A percentile compares a stretch with the other conserved stretches of the same genome.
phyloP scores from a whole-genome alignment of 441 rosid species.

The Populus trichocarpa region DNA sequence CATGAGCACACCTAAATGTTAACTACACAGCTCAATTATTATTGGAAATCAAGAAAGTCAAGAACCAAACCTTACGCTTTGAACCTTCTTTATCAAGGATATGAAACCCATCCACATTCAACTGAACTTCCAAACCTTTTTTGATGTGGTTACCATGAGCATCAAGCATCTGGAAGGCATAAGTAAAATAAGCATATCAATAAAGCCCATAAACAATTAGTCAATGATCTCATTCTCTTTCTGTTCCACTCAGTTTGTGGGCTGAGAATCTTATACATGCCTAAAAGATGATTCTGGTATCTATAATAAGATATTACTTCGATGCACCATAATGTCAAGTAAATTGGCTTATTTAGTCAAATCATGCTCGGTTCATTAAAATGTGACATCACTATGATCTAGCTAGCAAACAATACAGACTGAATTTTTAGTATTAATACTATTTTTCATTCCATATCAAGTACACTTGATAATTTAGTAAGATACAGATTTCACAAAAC shows the following conservation, averaged over 20 bases:
- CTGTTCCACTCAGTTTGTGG: neutral
- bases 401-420: neutral
- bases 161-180: conserved; percentile 52
- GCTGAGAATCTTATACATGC: neutral
- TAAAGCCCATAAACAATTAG: neutral
- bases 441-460: neutral
- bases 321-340: neutral
- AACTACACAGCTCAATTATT: neutral
- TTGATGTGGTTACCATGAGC: conserved; percentile 49
- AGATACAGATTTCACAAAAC: too few species aligned
- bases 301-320: neutral
- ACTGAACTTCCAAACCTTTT: conserved; percentile 38
- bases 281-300: neutral
- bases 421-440: too few species aligned
- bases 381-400: neutral
- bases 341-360: neutral
- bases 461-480: neutral
- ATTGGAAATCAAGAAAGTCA: neutral
- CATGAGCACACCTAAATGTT: neutral
- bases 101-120: conserved; percentile 42
- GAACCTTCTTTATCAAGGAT: conserved; percentile 33
- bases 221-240: neutral
- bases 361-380: neutral
- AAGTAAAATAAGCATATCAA: conserved; percentile 16
- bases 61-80: conserved; percentile 43